Conservation (phyloP, 345 rosid species). For the Capsella bursapastoris region DNA sequence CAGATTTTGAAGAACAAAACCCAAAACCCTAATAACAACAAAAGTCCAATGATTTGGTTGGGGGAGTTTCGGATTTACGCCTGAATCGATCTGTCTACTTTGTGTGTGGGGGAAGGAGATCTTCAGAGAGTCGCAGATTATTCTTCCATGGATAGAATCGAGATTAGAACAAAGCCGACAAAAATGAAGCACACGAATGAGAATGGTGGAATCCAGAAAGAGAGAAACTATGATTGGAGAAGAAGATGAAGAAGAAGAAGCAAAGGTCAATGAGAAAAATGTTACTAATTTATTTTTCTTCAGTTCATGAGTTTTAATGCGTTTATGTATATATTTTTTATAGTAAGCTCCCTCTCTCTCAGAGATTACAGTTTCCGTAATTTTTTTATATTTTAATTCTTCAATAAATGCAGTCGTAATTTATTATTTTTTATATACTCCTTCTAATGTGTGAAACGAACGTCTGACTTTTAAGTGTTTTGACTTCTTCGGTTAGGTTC, state of each 20-base stretch:
- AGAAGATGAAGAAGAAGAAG: slow-evolving; percentile 25
- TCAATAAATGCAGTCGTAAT: slow-evolving; percentile 32
- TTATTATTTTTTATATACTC: not conserved
- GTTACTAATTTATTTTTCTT: not conserved
- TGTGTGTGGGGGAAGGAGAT: not conserved
- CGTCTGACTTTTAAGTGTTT: too few species aligned
- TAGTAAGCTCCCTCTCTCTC: not conserved
- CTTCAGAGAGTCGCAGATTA: not conserved
- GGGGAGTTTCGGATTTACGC: not conserved
- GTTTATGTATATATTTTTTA: slow-evolving; percentile 11
- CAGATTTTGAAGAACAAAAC: not conserved
- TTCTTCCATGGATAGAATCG: not conserved
- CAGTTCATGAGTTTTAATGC: slow-evolving; percentile 24
- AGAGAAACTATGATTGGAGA: slow-evolving; percentile 25
- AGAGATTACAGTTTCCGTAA: slow-evolving; percentile 28
- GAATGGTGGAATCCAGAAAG: slow-evolving; percentile 3
- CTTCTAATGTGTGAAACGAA: too few species aligned
- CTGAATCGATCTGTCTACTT: not conserved
- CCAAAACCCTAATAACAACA: slow-evolving; percentile 10
- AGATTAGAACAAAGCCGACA: not conserved
- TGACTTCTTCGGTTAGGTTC: too few species aligned
- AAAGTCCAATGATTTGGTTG: not conserved
- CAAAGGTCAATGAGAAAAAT: slow-evolving; percentile 30
- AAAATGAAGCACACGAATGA: not conserved
- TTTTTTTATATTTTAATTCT: slow-evolving; percentile 1